Base-by-base conservation (phyloP, 2,329 filamentous ascomycete genomes). In the Epichloe coenophiala region DNA sequence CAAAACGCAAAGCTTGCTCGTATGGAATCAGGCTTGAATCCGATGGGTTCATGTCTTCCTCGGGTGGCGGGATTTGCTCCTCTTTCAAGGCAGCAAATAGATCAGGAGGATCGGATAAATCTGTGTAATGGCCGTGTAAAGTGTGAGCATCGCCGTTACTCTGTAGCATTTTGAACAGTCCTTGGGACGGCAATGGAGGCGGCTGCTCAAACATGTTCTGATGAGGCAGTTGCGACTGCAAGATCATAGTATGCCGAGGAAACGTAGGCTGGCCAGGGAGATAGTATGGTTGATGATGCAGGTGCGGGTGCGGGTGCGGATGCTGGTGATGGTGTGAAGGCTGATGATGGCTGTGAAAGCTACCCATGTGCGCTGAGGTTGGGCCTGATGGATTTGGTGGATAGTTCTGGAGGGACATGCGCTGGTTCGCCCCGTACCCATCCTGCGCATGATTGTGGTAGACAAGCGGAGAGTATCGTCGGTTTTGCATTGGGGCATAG, bases 11-110 rank as follows among this genome's bases (percentile, higher is more conserved):
- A 57, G 85, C 83, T 62, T 91, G 86, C 65, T 90, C 85, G 56
- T 87, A 84, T 5, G 86, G 86, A 11, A 84, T 72, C 61, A 90
- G 71, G 53, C 88, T 84, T 1, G 84, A 83, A 59, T 91, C 84
- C 2, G 77, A 75, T 2, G 86, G 84, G 61, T 87, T 84, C 84
- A 90, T 88, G 63, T 91, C 86, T 60, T 88, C 83, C 1, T 84
- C 81, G 1, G 86, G 85, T 6, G 86, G 86, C 6, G 83, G 78
- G 1, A 81, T 74, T 54, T 86, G 84, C 61, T 88, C 82, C 60
- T 89, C 84, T 51, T 82, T 77, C 2, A 91, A 73, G 4, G 84
- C 84, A 1, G 83, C 83, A 58, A 87, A 88, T 52, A 91, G 68
- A 63, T 91, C 84, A 9, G 86, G 86, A 4, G 84, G 84, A 55